Conservation (phyloP, 345 rosid species). For the Eucalyptus erythrocorys region DNA sequence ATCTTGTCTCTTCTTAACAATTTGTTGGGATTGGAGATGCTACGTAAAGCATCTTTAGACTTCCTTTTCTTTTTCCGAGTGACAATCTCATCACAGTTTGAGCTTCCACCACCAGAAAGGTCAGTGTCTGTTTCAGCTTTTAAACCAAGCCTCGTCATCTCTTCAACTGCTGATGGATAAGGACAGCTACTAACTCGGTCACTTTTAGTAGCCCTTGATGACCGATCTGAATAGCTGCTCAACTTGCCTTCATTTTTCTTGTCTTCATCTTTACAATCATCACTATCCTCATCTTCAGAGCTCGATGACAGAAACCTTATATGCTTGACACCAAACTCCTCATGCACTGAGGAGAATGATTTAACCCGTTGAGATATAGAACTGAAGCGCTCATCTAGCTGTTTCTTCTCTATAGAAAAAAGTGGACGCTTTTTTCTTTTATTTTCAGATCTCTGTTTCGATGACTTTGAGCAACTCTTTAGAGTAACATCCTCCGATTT, state of each 20-base stretch:
- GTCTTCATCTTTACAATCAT: conserved; percentile 3
- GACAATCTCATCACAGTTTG: conserved; percentile 2
- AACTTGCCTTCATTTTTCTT: conserved; percentile 5
- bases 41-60: neutral
- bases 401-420: conserved; percentile 25
- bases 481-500: conserved; percentile 30
- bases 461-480: conserved; percentile 20
- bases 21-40: conserved; percentile 6
- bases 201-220: neutral
- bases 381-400: conserved; percentile 37
- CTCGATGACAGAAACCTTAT: conserved; percentile 58
- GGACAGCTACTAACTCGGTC: conserved; percentile 66
- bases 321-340: conserved; percentile 68
- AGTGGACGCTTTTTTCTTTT: conserved; percentile 17
- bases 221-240: neutral
- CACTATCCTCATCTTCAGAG: conserved; percentile 58
- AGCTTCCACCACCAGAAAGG: conserved; percentile 25
- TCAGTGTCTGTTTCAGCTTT: conserved; percentile 6
- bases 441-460: conserved; percentile 8
- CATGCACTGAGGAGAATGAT: conserved; percentile 42
- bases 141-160: conserved; percentile 61
- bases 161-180: conserved; percentile 86
- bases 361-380: conserved; percentile 52
- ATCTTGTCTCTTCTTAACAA: conserved; percentile 9
- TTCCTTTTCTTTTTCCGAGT: conserved; percentile 4